These are phyloP conservation scores for Barnettozyma sp. DNA, from an alignment of 805 yeast genomes.

Conservation along the genomic window DNA sequence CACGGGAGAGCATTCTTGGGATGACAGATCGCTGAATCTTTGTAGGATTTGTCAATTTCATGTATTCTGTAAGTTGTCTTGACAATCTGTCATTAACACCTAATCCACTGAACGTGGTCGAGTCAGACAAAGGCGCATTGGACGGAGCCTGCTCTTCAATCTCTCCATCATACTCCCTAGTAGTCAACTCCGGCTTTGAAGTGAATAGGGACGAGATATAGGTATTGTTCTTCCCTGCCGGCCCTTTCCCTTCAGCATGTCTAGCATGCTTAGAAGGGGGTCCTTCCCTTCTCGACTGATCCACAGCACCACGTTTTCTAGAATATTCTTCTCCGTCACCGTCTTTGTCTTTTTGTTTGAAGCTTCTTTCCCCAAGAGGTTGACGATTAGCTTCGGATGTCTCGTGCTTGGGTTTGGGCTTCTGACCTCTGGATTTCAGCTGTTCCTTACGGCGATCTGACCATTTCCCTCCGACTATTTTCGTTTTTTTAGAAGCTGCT, in stretches of 20 bases:
- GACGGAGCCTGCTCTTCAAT: constrained; percentile 46
- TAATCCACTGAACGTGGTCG: constrained; percentile 62
- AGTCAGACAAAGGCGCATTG: constrained; percentile 73
- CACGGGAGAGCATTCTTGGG: constrained; percentile 45
- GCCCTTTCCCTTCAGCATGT: constrained; percentile 43
- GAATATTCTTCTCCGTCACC: not conserved
- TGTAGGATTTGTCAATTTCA: constrained; percentile 66
- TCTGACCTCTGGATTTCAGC: constrained; percentile 20
- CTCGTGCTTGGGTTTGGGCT: constrained; percentile 13
- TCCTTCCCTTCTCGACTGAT: constrained; percentile 21
- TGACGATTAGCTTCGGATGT: constrained; percentile 3
- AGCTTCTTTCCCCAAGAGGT: constrained; percentile 6
- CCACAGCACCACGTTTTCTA: constrained; percentile 13
- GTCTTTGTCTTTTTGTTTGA: constrained; percentile 7
- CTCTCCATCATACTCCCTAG: constrained; percentile 32
- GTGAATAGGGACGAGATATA: constrained; percentile 84
- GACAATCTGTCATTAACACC: constrained; percentile 54
- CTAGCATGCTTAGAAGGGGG: constrained; percentile 32
- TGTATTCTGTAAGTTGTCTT: constrained; percentile 46
- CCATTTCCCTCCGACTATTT: constrained; percentile 74
- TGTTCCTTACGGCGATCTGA: constrained; percentile 57
- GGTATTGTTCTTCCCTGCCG: constrained; percentile 48
- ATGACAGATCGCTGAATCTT: constrained; percentile 77
- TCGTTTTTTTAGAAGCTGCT: constrained; percentile 25
- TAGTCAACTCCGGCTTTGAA: constrained; percentile 48